Evolutionary conservation across 495 filamentous ascomycete genomes (phyloP), one percentile per base, ranked within the genome.

Genomic region (Penicillium diatomitis): DNA sequence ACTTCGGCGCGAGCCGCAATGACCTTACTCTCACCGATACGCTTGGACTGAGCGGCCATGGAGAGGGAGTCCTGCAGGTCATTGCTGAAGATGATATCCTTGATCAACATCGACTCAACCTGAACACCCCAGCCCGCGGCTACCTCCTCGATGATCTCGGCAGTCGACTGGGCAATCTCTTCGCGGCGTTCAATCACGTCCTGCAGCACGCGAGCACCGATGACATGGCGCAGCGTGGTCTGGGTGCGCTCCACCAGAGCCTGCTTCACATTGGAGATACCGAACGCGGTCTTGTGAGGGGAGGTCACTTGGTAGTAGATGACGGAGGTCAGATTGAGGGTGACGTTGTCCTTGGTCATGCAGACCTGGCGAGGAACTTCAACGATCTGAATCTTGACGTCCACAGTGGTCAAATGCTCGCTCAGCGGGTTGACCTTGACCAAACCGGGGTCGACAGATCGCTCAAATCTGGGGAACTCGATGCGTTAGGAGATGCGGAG

Each of bases 291-390:
- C 73, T 94, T 96, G 79, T 97, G 92, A 2, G 92, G 92, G 6
- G 87, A 88, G 46, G 80, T 84, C 62, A 99, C 88, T 77, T 95
- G 88, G 75, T 99, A 99, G 78, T 99, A 99, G 74, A 99, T 99
- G 54, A 99, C 92, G 30, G 86, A 91, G 33, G 89, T 97, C 49
- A 98, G 78, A 59, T 91, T 81, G 39, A 98, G 78, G 28, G 85
- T 94, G 49, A 97, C 92, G 57, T 97, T 97, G 73, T 99, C 92
- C 69, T 96, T 96, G 66, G 94, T 99, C 90, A 99, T 99, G 78
- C 91, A 97, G 58, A 90, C 80, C 71, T 99, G 92, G 64, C 88
- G 80, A 5, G 92, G 92, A 5, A 98, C 92, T 76, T 99, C 88
- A 65, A 90, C 90, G 57, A 96, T 95, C 71, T 99, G 92, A 58